These are phyloP conservation scores for Apiospora rasikravindrae DNA, from an alignment of 2,329 filamentous ascomycete species.

Conservation along the genomic window DNA sequence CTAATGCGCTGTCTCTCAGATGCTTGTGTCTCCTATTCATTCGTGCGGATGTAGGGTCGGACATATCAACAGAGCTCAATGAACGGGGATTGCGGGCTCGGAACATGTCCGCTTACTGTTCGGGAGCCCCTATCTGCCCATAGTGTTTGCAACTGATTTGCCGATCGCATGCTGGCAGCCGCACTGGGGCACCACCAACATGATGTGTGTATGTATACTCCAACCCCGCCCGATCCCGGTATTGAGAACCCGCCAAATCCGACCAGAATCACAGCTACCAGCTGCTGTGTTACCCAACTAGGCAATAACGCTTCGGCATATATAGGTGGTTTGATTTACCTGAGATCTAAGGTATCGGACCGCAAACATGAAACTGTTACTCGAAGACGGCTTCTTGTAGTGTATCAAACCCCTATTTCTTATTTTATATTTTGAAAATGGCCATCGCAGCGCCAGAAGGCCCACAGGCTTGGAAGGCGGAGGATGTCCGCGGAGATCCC, in stretches of 20 bases:
- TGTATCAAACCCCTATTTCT: background rate
- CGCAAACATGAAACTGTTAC: background rate
- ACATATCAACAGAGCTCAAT: background rate
- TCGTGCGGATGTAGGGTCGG: background rate
- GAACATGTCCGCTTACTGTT: background rate
- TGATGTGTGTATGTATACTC: background rate
- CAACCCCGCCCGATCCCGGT: slow-evolving; percentile 1
- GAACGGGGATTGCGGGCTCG: background rate
- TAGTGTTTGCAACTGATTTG: background rate
- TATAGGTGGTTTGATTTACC: background rate
- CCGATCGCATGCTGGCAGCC: background rate
- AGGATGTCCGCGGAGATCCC: slow-evolving; percentile 20
- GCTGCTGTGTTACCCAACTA: background rate
- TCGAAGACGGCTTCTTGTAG: background rate
- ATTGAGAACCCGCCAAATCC: slow-evolving; percentile 2
- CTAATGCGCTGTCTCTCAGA: background rate
- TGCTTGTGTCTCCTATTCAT: background rate
- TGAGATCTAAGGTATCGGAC: too few relatives aligned
- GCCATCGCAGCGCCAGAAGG: background rate
- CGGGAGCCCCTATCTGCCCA: background rate
- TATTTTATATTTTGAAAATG: too few relatives aligned
- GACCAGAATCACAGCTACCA: background rate
- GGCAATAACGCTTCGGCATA: background rate
- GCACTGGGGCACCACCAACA: background rate
- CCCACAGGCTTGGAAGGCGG: slow-evolving; percentile 23